Conservation (phyloP, 1,139 yeast genomes). For the Taphrina wiesneri region DNA sequence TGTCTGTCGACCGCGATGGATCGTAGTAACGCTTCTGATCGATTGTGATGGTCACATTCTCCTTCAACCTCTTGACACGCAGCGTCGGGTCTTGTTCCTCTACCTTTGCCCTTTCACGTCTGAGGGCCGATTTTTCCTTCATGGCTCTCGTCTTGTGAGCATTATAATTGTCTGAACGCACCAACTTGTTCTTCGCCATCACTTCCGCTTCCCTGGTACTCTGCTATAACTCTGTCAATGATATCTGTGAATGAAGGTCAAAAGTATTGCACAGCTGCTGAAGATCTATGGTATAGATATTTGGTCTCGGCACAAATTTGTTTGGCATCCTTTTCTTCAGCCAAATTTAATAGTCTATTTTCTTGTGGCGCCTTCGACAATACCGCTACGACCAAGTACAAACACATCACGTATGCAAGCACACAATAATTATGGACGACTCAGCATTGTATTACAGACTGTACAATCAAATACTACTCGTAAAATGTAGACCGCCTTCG, state of each 20-base stretch:
- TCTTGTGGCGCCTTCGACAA: neutral
- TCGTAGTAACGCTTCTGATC: slow-evolving; percentile 87
- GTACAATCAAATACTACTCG: neutral
- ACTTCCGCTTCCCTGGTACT: neutral
- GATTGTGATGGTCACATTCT: slow-evolving; percentile 81
- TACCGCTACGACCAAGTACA: neutral
- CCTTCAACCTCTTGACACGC: slow-evolving; percentile 59
- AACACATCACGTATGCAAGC: neutral
- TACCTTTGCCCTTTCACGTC: slow-evolving; percentile 23
- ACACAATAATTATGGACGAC: neutral
- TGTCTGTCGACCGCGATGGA: slow-evolving; percentile 37
- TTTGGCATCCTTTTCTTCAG: neutral
- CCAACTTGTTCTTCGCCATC: slow-evolving; percentile 31
- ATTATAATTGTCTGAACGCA: slow-evolving; percentile 32
- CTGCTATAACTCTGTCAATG: neutral
- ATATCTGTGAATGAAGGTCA: neutral
- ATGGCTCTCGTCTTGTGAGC: slow-evolving; percentile 21
- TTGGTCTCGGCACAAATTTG: neutral
- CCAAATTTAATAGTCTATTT: neutral
- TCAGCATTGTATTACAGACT: neutral
- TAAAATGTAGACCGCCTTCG: neutral
- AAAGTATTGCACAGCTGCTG: neutral
- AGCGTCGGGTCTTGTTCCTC: slow-evolving; percentile 29
- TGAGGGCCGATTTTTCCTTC: slow-evolving; percentile 17
- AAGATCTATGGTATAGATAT: neutral